phyloP scores from a whole-genome alignment of 2,329 filamentous ascomycete species.

The Fusarium praegraminearum region DNA sequence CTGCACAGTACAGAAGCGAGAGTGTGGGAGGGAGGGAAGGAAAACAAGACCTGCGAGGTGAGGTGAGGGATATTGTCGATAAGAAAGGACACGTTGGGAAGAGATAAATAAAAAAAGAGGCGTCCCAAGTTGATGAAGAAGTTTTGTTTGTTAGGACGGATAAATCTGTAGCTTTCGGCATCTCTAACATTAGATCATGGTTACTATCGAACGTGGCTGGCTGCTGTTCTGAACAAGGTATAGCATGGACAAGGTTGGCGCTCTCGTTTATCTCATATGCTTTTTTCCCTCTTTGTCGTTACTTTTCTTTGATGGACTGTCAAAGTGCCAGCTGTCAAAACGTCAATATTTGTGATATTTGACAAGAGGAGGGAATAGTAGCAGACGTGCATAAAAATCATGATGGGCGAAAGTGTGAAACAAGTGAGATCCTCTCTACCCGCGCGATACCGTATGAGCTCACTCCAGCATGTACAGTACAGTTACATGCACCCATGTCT shows the following conservation, averaged over 20 bases:
- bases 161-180: conserved; percentile 15
- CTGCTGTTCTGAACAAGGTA: conserved; percentile 32
- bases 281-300: not conserved
- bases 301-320: conserved; percentile 1
- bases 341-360: not conserved
- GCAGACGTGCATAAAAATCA: not conserved
- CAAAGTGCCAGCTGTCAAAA: conserved; percentile 1
- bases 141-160: not conserved
- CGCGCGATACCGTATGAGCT: not conserved
- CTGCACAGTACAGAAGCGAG: not conserved
- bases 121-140: conserved; percentile 11
- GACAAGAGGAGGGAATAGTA: not conserved
- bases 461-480: not conserved
- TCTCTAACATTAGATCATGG: conserved; percentile 8
- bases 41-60: not conserved
- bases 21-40: not conserved
- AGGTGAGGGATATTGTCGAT: conserved; percentile 1
- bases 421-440: not conserved
- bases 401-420: not conserved
- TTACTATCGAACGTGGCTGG: conserved; percentile 37
- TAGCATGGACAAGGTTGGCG: conserved; percentile 23
- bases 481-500: not conserved
- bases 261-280: conserved; percentile 27
- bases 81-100: conserved; percentile 1
- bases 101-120: conserved; percentile 2